Conservation (phyloP, 73 alveolate species). For the Breviolum minutum region DNA sequence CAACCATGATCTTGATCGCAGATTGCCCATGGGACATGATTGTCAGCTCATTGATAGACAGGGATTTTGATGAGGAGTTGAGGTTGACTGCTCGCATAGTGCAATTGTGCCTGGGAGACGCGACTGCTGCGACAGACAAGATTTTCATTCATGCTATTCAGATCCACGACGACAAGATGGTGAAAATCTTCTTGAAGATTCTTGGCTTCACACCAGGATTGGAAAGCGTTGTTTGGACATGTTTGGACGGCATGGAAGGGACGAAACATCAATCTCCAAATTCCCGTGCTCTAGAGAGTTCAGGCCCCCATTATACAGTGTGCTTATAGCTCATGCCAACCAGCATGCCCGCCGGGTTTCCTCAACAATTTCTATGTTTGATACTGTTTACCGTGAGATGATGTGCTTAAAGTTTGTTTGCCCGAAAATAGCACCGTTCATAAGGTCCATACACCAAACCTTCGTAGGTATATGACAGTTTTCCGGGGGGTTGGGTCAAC, state of each 20-base stretch:
- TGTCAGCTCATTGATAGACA: background rate
- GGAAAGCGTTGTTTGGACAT: too few relatives aligned
- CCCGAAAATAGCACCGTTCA: background rate
- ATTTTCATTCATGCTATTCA: background rate
- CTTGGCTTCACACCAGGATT: background rate
- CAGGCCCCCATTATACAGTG: too few relatives aligned
- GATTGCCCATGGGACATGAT: constrained; percentile 27
- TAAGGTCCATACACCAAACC: background rate
- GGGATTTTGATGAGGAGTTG: background rate
- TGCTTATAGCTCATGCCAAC: too few relatives aligned
- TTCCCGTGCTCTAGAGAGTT: too few relatives aligned
- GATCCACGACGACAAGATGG: background rate
- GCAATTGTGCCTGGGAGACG: background rate
- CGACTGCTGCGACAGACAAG: background rate
- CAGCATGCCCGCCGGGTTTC: too few relatives aligned
- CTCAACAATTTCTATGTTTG: too few relatives aligned
- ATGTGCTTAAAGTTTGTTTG: too few relatives aligned
- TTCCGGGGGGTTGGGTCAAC: too few relatives aligned
- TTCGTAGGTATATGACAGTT: background rate
- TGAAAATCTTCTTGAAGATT: background rate
- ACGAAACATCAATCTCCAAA: too few relatives aligned
- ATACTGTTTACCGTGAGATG: too few relatives aligned
- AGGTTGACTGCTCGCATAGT: background rate
- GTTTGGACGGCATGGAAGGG: too few relatives aligned
- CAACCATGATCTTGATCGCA: background rate